These are phyloP conservation scores for Paramecium octaurelia DNA, from an alignment of 73 alveolate species.

Conservation along the genomic window DNA sequence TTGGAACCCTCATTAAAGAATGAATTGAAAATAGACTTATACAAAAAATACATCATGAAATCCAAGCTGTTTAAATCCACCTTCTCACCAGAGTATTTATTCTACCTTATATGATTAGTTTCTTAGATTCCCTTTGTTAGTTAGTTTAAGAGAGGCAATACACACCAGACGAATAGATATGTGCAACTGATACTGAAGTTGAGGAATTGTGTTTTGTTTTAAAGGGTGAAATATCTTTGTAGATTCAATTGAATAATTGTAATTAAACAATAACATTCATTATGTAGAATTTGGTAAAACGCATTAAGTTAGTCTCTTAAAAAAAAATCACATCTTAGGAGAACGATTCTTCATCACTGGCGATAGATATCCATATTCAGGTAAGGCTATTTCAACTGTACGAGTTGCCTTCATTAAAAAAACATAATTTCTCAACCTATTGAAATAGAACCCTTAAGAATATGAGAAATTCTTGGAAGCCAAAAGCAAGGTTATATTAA, in stretches of 20 bases:
- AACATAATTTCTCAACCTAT: neutral
- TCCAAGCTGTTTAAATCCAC: conserved; percentile 37
- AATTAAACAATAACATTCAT: neutral
- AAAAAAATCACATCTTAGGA: conserved; percentile 31
- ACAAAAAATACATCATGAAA: neutral
- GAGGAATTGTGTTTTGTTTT: conserved; percentile 37
- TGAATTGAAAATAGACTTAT: conserved; percentile 25
- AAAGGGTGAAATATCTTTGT: conserved; percentile 37
- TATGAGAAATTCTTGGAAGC: neutral
- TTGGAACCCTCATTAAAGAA: conserved; percentile 40
- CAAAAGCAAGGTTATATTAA: neutral
- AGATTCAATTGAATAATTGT: neutral
- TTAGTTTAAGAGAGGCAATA: neutral
- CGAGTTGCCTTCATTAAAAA: neutral
- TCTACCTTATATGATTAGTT: neutral
- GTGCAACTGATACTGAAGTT: neutral
- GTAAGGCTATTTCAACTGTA: neutral
- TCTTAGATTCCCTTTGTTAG: conserved; percentile 23
- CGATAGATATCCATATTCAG: neutral
- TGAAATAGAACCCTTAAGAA: neutral
- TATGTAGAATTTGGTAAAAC: neutral
- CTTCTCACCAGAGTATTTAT: conserved; percentile 20
- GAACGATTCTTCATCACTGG: conserved; percentile 40
- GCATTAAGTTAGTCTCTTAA: neutral
- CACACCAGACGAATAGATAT: conserved; percentile 34